phyloP scores from a whole-genome alignment of 139 green algal genomes.

The Microglena sp. region DNA sequence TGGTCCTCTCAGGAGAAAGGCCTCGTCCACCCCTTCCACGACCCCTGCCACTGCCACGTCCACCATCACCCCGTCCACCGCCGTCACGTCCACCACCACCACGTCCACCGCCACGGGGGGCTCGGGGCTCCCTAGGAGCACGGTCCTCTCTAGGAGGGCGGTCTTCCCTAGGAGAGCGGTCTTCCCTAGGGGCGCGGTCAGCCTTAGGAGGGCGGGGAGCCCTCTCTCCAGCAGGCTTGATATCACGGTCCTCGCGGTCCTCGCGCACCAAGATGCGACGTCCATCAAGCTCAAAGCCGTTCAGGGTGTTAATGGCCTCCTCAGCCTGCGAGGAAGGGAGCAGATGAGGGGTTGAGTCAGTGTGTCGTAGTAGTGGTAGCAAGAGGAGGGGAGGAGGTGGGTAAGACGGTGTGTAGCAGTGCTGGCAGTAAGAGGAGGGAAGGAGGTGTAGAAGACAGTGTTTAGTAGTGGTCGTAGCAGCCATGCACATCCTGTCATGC shows the following conservation, averaged over 20 bases:
- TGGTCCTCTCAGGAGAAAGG: conserved; percentile 4
- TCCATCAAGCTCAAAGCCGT: conserved; percentile 74
- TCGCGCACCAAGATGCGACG: conserved; percentile 83
- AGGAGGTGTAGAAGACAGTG: too few relatives aligned
- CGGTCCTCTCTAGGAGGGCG: neutral
- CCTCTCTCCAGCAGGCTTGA: too few relatives aligned
- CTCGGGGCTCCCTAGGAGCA: conserved; percentile 6
- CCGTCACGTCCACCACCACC: neutral
- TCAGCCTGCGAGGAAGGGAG: conserved; percentile 60
- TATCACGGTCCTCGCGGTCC: conserved; percentile 86
- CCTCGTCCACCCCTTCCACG: conserved; percentile 12
- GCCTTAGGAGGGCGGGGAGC: too few relatives aligned
- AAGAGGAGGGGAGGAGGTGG: too few relatives aligned
- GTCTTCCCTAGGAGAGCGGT: too few relatives aligned
- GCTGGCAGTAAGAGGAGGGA: too few relatives aligned
- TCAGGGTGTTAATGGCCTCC: conserved; percentile 55
- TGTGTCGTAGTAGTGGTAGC: too few relatives aligned
- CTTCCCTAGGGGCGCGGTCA: too few relatives aligned
- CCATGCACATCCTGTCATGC: too few relatives aligned
- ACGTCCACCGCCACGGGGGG: neutral
- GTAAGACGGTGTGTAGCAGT: too few relatives aligned
- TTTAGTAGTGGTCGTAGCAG: too few relatives aligned
- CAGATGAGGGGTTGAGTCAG: too few relatives aligned
- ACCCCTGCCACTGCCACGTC: conserved; percentile 8
- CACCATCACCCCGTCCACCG: neutral